A percentile compares a stretch with the other conserved stretches of the same genome.
phyloP scores from a whole-genome alignment of 495 filamentous ascomycete species.

The Viridothelium virens region DNA sequence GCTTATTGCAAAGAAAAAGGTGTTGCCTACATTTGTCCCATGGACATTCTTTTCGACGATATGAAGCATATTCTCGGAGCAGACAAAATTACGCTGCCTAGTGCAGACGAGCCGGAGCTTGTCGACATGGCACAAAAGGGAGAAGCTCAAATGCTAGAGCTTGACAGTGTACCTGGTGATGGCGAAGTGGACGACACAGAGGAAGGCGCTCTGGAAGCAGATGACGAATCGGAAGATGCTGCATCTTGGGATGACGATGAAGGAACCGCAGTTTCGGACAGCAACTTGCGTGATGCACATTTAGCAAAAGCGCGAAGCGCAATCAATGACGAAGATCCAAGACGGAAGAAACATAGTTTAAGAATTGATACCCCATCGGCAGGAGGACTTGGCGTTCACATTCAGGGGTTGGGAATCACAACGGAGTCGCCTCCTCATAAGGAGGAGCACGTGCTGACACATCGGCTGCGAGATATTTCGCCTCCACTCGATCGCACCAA shows the following conservation, averaged over 20 bases:
- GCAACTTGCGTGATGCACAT: neutral
- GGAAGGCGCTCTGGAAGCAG: constrained; percentile 3
- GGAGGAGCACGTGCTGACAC: neutral
- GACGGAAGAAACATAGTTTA: neutral
- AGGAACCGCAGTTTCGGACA: neutral
- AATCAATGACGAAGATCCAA: neutral
- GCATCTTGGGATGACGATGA: constrained; percentile 1
- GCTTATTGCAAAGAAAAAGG: constrained; percentile 71
- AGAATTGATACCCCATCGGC: constrained; percentile 11
- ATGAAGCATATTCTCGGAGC: constrained; percentile 68
- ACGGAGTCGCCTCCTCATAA: constrained; percentile 4
- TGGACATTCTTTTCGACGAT: constrained; percentile 82
- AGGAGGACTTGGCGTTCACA: neutral
- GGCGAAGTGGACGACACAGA: neutral
- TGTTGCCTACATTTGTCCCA: constrained; percentile 83
- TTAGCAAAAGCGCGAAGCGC: neutral
- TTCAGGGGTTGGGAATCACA: constrained; percentile 4
- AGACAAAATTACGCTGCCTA: constrained; percentile 45
- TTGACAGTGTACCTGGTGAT: neutral
- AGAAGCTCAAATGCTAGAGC: neutral
- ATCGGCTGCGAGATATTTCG: neutral
- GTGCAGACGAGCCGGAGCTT: constrained; percentile 27
- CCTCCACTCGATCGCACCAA: neutral
- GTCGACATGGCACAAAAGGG: neutral
- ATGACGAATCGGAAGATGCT: neutral